Evolutionary conservation across 768 basidiomycete genomes (phyloP), one percentile per base, ranked within the genome.

Genomic region (Tricholoma hemisulphureum): DNA sequence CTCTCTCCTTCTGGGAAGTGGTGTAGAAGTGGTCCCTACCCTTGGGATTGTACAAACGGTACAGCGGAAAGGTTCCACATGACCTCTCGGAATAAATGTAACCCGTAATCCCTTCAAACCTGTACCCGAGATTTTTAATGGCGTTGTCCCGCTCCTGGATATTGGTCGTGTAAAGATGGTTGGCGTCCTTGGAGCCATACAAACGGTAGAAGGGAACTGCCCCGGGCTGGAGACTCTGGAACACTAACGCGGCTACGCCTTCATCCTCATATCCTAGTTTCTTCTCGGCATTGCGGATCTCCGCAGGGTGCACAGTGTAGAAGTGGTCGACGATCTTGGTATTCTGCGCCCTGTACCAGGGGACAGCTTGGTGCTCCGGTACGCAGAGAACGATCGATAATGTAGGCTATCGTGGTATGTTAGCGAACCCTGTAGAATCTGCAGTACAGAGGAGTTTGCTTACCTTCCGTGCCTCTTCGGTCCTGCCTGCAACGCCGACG

Each of bases 1-100:
- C 56, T 51, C 41, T 53, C 56, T 69, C 67, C 2, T 53, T 48
- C 14, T 18, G 35, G 21, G 59, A 59, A 24, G 55, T 66, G 10
- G 69, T 70, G 39, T 69, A 70, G 35, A 69, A 70, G 53, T 70
- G 69, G 49, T 70, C 67, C 1, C 26, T 28, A 11, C 23, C 58
- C 11, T 23, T 16, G 3, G 28, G 10, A 29, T 61, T 63, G 49
- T 59, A 70, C 49, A 61, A 50, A n/a, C 68, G 58, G 58, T 67
- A 69, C 37, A 69, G 57, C 0, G 66, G 61, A 24, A 55, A 28
- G 7, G 54, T 57, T n/a, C 60, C 61, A 34, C 58, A 61, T 20
- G 24, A 50, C 14, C 18, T 21, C 6, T 55, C 41, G 23, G 58
- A 43, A 35, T 62, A 63, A 16, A 67, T 55, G 35, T 60, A 62